These are phyloP conservation scores for Rhodamnia rubescens DNA, from an alignment of 345 rosid species.

Conservation along the genomic window DNA sequence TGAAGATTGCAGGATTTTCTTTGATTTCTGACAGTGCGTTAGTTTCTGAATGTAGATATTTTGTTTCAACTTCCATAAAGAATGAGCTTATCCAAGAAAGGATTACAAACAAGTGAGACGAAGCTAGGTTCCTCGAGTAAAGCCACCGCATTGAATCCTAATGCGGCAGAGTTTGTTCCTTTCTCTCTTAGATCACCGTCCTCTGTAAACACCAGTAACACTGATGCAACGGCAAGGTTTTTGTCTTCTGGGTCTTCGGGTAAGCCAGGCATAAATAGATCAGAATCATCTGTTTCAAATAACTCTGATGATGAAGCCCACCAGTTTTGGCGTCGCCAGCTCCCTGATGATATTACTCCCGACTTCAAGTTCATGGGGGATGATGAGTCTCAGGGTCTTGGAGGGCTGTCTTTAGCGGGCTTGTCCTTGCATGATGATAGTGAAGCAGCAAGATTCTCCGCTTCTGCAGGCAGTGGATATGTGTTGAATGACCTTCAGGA, in stretches of 20 bases:
- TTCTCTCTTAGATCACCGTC: slow-evolving; percentile 53
- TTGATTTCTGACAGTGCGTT: neutral
- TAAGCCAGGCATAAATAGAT: slow-evolving; percentile 56
- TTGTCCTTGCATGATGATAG: slow-evolving; percentile 54
- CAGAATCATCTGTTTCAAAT: slow-evolving; percentile 66
- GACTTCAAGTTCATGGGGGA: slow-evolving; percentile 77
- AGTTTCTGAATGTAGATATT: slow-evolving; percentile 14
- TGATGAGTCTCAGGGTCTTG: slow-evolving; percentile 56
- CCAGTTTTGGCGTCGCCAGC: slow-evolving; percentile 88
- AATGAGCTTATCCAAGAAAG: slow-evolving; percentile 89
- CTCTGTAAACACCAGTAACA: slow-evolving; percentile 32
- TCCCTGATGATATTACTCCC: slow-evolving; percentile 94
- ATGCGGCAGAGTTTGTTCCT: slow-evolving; percentile 95
- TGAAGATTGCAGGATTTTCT: slow-evolving; percentile 14
- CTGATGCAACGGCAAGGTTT: slow-evolving; percentile 37
- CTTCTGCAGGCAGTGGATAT: slow-evolving; percentile 42
- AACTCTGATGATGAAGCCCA: slow-evolving; percentile 90
- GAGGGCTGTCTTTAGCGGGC: slow-evolving; percentile 57
- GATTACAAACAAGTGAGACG: slow-evolving; percentile 39
- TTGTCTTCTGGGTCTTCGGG: slow-evolving; percentile 41
- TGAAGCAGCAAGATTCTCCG: slow-evolving; percentile 42
- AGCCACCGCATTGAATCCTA: slow-evolving; percentile 75
- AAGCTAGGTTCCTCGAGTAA: slow-evolving; percentile 44
- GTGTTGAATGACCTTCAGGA: slow-evolving; percentile 37
- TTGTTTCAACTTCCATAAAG: slow-evolving; percentile 26